phyloP scores from a whole-genome alignment of 345 rosid genomes.

The Eucalyptus brandiana region DNA sequence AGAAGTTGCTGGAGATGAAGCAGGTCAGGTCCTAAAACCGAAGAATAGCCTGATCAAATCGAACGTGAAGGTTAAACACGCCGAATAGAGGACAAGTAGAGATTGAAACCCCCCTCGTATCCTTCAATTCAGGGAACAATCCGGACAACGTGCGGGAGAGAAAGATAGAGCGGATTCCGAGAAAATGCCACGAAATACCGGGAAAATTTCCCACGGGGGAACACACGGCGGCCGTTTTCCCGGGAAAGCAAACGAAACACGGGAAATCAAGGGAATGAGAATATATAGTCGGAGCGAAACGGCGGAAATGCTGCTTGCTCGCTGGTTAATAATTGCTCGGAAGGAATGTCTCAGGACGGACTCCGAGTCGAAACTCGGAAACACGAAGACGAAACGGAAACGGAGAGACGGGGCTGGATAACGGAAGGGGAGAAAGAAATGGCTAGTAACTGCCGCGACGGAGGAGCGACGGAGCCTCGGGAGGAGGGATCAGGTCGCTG shows the following conservation, averaged over 20 bases:
- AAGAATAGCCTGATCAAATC: background rate
- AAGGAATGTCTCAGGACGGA: background rate
- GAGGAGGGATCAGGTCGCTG: background rate
- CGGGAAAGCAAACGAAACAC: background rate
- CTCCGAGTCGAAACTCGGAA: background rate
- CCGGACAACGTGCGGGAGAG: background rate
- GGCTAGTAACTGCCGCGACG: background rate
- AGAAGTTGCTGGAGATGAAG: background rate
- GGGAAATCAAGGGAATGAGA: background rate
- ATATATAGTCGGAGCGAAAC: background rate
- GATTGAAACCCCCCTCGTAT: background rate
- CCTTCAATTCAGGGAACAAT: background rate
- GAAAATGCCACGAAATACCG: background rate
- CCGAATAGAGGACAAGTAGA: background rate
- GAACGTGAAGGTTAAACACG: background rate
- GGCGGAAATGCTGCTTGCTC: background rate
- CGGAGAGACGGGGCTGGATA: background rate
- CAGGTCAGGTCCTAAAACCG: background rate
- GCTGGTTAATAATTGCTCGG: background rate
- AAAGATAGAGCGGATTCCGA: background rate
- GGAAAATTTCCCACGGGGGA: background rate
- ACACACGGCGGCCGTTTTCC: background rate
- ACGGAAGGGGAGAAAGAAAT: background rate
- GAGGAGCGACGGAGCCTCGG: background rate
- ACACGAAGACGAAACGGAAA: background rate